A percentile compares a stretch with the other conserved stretches of the same genome.
phyloP scores from a whole-genome alignment of 2,329 filamentous ascomycete species.

The Ophiostoma montium region DNA sequence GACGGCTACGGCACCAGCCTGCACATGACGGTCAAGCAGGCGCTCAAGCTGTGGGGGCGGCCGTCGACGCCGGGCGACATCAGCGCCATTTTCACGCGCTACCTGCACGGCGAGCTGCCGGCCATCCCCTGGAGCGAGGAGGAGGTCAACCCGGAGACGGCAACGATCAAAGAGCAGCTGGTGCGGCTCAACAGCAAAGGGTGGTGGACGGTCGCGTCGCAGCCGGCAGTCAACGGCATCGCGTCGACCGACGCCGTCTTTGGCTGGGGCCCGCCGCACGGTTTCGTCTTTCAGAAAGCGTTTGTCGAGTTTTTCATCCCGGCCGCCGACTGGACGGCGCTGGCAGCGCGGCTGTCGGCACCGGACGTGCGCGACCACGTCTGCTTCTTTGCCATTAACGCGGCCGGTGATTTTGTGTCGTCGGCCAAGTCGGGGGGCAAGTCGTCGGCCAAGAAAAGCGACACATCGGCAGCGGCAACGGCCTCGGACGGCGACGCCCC shows the following conservation, averaged over 20 bases:
- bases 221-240: constrained; percentile 82
- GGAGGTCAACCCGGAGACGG: constrained; percentile 69
- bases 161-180: constrained; percentile 63
- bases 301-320: constrained; percentile 96
- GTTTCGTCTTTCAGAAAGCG: constrained; percentile 95
- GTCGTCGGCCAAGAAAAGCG: constrained; percentile 19
- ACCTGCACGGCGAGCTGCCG: constrained; percentile 64
- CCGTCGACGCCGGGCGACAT: constrained; percentile 60
- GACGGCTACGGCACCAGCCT: constrained; percentile 93
- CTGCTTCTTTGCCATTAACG: constrained; percentile 80
- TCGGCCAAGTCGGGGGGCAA: constrained; percentile 32
- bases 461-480: no score
- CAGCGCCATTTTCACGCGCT: constrained; percentile 62
- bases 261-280: constrained; percentile 84
- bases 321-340: constrained; percentile 50
- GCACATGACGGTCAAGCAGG: constrained; percentile 76
- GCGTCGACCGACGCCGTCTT: constrained; percentile 64
- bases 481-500: constrained; percentile 14
- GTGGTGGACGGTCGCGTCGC: constrained; percentile 94
- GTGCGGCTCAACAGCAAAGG: constrained; percentile 63
- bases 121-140: constrained; percentile 94
- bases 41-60: constrained; percentile 71
- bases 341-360: constrained; percentile 47
- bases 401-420: constrained; percentile 61
- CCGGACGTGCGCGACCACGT: constrained; percentile 50